A percentile compares a stretch with the other conserved stretches of the same genome.
Conservation (phyloP, 2,329 filamentous ascomycete species). For the Colletotrichum sp. region DNA sequence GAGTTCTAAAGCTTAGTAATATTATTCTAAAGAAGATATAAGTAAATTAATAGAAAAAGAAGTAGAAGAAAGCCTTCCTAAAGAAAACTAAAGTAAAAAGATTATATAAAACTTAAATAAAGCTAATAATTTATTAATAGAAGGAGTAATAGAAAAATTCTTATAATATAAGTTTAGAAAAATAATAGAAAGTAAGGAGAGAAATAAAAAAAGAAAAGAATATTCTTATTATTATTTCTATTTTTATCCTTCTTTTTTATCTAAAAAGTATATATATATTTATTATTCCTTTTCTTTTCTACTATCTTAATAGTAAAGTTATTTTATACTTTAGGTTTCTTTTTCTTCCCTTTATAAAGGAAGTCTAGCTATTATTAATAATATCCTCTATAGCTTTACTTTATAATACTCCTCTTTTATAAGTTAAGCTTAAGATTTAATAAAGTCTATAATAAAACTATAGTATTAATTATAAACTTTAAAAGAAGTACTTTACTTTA, state of each 20-base stretch:
- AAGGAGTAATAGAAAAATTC: neutral
- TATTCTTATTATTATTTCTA: neutral
- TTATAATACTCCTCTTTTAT: neutral
- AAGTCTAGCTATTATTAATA: neutral
- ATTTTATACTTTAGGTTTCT: neutral
- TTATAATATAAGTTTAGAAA: neutral
- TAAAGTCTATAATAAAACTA: neutral
- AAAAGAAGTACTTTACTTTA: neutral
- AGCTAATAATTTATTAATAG: neutral
- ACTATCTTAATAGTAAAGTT: too few relatives aligned
- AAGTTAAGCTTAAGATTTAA: neutral
- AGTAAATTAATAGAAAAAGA: neutral
- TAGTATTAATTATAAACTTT: neutral
- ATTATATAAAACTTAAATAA: neutral
- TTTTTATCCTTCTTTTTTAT: neutral
- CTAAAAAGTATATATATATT: neutral
- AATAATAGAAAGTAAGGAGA: neutral
- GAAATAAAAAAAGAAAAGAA: neutral
- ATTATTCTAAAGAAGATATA: neutral
- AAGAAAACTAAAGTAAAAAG: neutral
- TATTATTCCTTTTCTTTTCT: neutral
- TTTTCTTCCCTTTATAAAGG: neutral
- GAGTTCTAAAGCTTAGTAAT: neutral
- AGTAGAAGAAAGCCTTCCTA: rapidly evolving
- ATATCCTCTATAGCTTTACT: neutral